Evolutionary conservation across 768 basidiomycete species (phyloP).

Genomic region (Kwoniella sp.): DNA sequence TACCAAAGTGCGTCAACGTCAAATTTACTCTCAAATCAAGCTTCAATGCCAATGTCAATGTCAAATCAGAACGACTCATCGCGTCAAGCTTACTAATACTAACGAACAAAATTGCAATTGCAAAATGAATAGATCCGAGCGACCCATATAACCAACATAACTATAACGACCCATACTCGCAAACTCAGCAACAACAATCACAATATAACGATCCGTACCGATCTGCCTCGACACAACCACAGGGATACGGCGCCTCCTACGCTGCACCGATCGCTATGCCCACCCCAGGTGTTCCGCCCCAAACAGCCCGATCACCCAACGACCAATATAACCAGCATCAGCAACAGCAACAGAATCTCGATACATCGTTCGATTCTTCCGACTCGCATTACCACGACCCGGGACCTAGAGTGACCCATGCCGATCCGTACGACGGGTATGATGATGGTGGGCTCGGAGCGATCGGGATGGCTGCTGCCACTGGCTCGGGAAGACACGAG

Average conservation of each 20-base stretch:
- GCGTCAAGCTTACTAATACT: neutral
- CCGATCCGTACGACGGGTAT: conserved; percentile 42
- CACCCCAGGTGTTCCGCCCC: conserved; percentile 6
- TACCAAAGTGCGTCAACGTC: conserved; percentile 6
- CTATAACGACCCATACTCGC: conserved; percentile 34
- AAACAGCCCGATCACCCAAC: conserved; percentile 9
- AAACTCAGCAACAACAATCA: conserved; percentile 14
- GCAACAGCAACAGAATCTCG: neutral
- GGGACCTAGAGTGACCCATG: conserved; percentile 20
- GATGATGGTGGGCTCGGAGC: conserved; percentile 39
- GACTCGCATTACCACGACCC: conserved; percentile 25
- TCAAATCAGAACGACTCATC: neutral
- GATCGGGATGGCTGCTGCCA: conserved; percentile 33
- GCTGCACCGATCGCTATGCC: conserved; percentile 19
- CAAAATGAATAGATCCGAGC: neutral
- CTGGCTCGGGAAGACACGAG: conserved; percentile 22
- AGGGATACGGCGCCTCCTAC: conserved; percentile 8
- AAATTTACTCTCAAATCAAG: neutral
- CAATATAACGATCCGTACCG: conserved; percentile 27
- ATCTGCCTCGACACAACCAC: conserved; percentile 22
- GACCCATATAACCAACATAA: conserved; percentile 19
- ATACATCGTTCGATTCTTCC: conserved; percentile 15
- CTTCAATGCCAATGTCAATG: neutral
- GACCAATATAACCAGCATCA: neutral
- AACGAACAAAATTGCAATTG: conserved; percentile 2